phyloP scores from a whole-genome alignment of 1,284 basidiomycete species.

The Trichosporon sp. region DNA sequence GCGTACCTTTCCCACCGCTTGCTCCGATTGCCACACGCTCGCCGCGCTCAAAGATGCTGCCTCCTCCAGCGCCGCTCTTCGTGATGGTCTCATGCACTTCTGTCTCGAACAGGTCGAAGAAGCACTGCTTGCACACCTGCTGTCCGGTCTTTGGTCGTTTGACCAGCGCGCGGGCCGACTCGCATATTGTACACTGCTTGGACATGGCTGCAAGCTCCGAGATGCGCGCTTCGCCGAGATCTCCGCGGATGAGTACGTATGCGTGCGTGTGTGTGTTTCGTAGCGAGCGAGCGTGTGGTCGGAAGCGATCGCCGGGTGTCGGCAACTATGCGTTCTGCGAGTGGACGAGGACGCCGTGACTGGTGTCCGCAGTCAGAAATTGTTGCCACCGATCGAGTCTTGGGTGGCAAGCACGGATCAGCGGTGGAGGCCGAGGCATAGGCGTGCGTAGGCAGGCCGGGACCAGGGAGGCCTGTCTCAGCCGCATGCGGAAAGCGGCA shows the following conservation, averaged over 20 bases:
- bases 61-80: conserved; percentile 52
- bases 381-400: neutral
- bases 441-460: neutral
- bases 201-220: conserved; percentile 31
- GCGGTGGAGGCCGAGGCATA: neutral
- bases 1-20: conserved; percentile 88
- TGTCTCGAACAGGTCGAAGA: conserved; percentile 95
- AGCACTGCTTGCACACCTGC: conserved; percentile 90
- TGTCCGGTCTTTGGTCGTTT: conserved; percentile 96
- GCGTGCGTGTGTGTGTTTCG: too few relatives aligned
- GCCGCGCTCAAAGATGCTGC: conserved; percentile 74
- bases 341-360: neutral
- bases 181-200: conserved; percentile 57
- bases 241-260: neutral
- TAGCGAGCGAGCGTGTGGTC: neutral
- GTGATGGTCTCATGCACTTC: conserved; percentile 94
- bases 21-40: conserved; percentile 96
- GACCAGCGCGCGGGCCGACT: conserved; percentile 72
- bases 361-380: neutral
- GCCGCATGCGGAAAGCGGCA: neutral
- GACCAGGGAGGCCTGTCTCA: neutral
- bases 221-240: neutral
- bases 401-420: neutral
- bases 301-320: neutral
- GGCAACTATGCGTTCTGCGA: neutral